A percentile compares a stretch with the other conserved stretches of the same genome.
Conservation (phyloP, 768 basidiomycete genomes). For the Brasilioporus rufonigricans region DNA sequence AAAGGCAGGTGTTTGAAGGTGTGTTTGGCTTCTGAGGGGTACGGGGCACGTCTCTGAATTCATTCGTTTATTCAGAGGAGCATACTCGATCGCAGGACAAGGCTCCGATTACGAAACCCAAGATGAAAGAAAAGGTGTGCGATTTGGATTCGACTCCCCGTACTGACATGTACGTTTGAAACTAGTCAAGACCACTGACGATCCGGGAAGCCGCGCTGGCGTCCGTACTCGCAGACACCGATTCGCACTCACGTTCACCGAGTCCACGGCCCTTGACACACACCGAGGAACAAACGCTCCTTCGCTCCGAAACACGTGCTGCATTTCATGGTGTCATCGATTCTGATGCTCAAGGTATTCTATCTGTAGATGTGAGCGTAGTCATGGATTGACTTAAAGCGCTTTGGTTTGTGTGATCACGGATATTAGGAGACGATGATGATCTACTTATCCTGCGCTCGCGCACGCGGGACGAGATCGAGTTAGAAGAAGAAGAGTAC, state of each 20-base stretch:
- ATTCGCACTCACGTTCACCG: constrained; percentile 53
- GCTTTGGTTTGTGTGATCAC: background rate
- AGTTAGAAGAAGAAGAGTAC: constrained; percentile 85
- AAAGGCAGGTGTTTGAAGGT: constrained; percentile 80
- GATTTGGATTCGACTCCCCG: background rate
- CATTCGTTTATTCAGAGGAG: constrained; percentile 53
- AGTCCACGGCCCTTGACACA: constrained; percentile 64
- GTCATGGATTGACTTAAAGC: background rate
- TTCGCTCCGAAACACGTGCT: constrained; percentile 79
- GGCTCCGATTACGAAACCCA: constrained; percentile 20
- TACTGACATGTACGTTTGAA: constrained; percentile 1
- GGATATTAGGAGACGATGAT: constrained; percentile 56
- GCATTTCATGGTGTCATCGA: constrained; percentile 63
- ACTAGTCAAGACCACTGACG: constrained; percentile 67
- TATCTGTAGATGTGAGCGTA: background rate
- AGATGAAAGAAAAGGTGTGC: constrained; percentile 52
- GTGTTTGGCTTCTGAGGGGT: background rate
- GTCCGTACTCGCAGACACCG: constrained; percentile 48
- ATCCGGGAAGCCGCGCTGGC: constrained; percentile 72
- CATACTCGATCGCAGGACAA: constrained; percentile 40
- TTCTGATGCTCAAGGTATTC: constrained; percentile 12
- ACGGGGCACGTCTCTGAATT: background rate
- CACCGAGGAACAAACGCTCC: constrained; percentile 68
- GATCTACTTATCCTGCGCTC: constrained; percentile 73
- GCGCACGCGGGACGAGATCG: constrained; percentile 74